phyloP scores from a whole-genome alignment of 2,329 filamentous ascomycete species.

The Diaporthe ampelina region DNA sequence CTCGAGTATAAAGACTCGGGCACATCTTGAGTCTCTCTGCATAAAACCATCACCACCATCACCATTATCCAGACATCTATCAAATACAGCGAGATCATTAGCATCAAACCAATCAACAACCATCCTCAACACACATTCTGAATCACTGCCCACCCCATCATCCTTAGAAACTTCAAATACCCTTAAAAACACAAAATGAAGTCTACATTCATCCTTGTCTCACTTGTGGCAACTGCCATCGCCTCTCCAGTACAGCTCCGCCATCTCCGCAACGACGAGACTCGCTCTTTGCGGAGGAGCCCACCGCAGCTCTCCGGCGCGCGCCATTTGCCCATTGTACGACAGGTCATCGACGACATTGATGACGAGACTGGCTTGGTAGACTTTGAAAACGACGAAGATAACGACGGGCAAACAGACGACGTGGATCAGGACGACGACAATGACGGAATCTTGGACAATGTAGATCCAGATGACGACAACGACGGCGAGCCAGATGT shows the following conservation, averaged over 20 bases:
- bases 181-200: no score
- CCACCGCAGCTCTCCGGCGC: neutral
- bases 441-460: neutral
- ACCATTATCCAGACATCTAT: neutral
- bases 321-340: neutral
- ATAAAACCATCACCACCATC: neutral
- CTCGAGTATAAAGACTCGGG: neutral
- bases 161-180: no score
- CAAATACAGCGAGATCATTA: neutral
- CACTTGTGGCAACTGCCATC: slow-evolving; percentile 9
- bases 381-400: slow-evolving; percentile 9
- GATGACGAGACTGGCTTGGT: neutral
- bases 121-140: neutral
- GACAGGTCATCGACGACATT: neutral
- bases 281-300: neutral
- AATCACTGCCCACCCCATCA: neutral
- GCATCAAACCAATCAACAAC: neutral
- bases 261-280: slow-evolving; percentile 10
- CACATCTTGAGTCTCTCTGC: neutral
- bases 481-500: slow-evolving; percentile 9
- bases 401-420: neutral
- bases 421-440: neutral
- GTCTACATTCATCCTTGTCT: slow-evolving; percentile 10
- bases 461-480: neutral
- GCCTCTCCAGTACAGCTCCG: slow-evolving; percentile 10